These are phyloP conservation scores for Pseudonectria foliicola DNA, from an alignment of 2,329 filamentous ascomycete genomes.

Conservation along the genomic window DNA sequence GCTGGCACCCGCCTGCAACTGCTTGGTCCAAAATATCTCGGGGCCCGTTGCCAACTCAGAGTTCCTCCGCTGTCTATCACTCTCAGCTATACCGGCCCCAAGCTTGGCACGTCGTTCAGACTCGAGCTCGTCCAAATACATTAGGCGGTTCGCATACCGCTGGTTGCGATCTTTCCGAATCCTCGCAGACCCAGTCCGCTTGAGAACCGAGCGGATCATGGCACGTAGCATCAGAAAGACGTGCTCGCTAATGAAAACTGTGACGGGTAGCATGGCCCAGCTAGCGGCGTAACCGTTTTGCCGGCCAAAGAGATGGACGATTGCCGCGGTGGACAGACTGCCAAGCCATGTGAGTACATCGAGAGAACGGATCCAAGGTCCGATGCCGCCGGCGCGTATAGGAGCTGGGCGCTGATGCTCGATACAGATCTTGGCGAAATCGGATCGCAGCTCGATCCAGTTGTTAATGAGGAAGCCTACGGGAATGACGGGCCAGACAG, in stretches of 20 bases:
- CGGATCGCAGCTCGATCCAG: constrained; percentile 69
- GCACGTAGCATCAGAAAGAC: constrained; percentile 56
- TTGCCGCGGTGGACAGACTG: constrained; percentile 62
- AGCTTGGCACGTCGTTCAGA: constrained; percentile 27
- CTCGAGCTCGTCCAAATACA: constrained; percentile 35
- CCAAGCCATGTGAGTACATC: constrained; percentile 66
- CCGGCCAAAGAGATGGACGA: constrained; percentile 64
- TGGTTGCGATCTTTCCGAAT: constrained; percentile 33
- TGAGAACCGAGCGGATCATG: constrained; percentile 28
- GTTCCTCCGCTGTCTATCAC: constrained; percentile 31
- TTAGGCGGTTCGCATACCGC: constrained; percentile 30
- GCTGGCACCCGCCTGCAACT: constrained; percentile 33
- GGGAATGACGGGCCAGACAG: constrained; percentile 68
- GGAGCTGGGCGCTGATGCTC: constrained; percentile 67
- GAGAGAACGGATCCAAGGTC: constrained; percentile 63
- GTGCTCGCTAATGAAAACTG: constrained; percentile 68
- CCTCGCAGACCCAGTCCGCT: constrained; percentile 32
- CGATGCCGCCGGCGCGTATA: constrained; percentile 64
- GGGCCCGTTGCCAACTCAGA: constrained; percentile 26
- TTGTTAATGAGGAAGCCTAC: constrained; percentile 70
- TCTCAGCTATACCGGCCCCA: constrained; percentile 25
- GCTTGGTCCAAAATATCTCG: constrained; percentile 35
- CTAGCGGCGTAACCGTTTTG: constrained; percentile 48
- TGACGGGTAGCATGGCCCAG: constrained; percentile 60
- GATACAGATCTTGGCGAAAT: constrained; percentile 69